These are phyloP conservation scores for Collybiopsis confluens DNA, from an alignment of 768 basidiomycete genomes.

Conservation along the genomic window DNA sequence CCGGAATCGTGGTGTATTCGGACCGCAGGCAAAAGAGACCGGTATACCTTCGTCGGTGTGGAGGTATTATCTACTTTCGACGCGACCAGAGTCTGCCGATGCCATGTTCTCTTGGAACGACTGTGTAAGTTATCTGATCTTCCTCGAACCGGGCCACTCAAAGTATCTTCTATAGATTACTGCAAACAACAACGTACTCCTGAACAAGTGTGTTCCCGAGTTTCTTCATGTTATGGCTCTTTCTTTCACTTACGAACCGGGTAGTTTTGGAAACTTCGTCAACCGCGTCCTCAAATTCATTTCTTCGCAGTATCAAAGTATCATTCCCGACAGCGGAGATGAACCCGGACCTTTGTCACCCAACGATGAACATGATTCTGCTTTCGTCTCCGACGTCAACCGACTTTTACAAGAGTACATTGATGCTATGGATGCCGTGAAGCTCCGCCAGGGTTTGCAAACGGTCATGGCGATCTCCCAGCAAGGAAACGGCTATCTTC, in stretches of 20 bases:
- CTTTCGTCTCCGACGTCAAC: conserved; percentile 82
- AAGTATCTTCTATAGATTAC: conserved; percentile 50
- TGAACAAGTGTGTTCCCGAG: conserved; percentile 80
- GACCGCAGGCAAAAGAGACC: conserved; percentile 89
- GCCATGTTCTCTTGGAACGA: conserved; percentile 97
- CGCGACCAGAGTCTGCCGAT: conserved; percentile 90
- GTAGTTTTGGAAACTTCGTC: conserved; percentile 94
- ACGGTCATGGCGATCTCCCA: conserved; percentile 87
- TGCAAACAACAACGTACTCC: conserved; percentile 87
- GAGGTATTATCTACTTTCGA: conserved; percentile 92
- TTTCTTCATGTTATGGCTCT: background rate
- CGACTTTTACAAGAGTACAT: conserved; percentile 72
- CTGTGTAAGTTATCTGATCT: conserved; percentile 52
- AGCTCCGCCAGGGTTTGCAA: conserved; percentile 83
- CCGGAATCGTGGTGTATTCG: conserved; percentile 94
- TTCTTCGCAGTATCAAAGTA: conserved; percentile 73
- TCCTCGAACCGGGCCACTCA: background rate
- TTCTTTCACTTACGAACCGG: background rate
- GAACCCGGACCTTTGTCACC: conserved; percentile 64
- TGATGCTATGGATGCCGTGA: conserved; percentile 87
- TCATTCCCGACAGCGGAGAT: conserved; percentile 78
- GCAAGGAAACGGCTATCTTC: conserved; percentile 91
- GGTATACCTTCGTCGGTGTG: conserved; percentile 93
- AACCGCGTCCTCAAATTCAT: conserved; percentile 94
- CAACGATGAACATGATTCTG: conserved; percentile 60